These are phyloP conservation scores for Penicillium canescens DNA, from an alignment of 495 filamentous ascomycete genomes.

Conservation along the genomic window DNA sequence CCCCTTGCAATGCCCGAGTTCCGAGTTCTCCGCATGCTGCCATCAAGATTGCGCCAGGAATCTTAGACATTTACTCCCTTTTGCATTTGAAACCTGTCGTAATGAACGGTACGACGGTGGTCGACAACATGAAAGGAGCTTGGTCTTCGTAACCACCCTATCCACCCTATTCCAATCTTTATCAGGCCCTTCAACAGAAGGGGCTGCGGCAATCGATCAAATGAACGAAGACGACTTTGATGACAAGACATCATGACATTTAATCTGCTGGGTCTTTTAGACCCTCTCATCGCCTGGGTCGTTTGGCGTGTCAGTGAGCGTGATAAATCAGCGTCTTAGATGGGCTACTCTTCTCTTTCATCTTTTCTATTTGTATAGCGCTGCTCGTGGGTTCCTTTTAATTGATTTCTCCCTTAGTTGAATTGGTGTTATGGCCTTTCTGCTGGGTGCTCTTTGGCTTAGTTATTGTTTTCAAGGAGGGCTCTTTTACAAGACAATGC, in stretches of 20 bases:
- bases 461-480: neutral
- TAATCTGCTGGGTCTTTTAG: slow-evolving; percentile 23
- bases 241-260: slow-evolving; percentile 34
- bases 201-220: slow-evolving; percentile 24
- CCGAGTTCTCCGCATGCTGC: slow-evolving; percentile 7
- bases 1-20: slow-evolving; percentile 6
- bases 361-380: slow-evolving; percentile 30
- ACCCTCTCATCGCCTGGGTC: slow-evolving; percentile 25
- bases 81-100: slow-evolving; percentile 19
- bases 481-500: neutral
- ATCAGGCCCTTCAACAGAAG: slow-evolving; percentile 5
- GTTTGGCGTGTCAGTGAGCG: slow-evolving; percentile 29
- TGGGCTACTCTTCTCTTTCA: slow-evolving; percentile 15
- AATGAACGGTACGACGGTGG: slow-evolving; percentile 18
- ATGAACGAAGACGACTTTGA: slow-evolving; percentile 33
- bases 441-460: neutral
- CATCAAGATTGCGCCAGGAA: slow-evolving; percentile 13
- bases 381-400: slow-evolving; percentile 16
- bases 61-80: slow-evolving; percentile 10
- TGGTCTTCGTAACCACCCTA: slow-evolving; percentile 16
- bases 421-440: slow-evolving; percentile 25
- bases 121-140: slow-evolving; percentile 17
- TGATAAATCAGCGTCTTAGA: slow-evolving; percentile 33
- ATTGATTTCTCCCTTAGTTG: slow-evolving; percentile 13
- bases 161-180: slow-evolving; percentile 11